Conservation (phyloP, 2,329 filamentous ascomycete genomes). For the Aspergillus quadricinctus region DNA sequence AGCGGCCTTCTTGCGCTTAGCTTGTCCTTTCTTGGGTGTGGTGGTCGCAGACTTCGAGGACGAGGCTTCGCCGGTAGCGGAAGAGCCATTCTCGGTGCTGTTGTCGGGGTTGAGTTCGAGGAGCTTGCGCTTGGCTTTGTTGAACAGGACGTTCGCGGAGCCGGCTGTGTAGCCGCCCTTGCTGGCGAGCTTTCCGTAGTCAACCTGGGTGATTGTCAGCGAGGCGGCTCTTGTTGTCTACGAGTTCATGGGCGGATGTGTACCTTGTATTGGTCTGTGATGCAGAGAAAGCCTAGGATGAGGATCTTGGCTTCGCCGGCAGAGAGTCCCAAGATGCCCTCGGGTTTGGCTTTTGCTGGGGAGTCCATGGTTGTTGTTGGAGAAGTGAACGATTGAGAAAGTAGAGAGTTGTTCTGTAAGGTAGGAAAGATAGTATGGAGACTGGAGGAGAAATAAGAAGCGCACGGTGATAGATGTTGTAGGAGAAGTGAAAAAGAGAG, state of each 20-base stretch:
- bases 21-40: conserved; percentile 15
- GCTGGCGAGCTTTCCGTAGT: conserved; percentile 36
- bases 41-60: not conserved
- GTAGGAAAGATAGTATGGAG: not conserved
- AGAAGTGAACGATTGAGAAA: not conserved
- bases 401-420: not conserved
- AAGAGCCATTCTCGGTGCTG: not conserved
- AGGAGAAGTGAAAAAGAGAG: not conserved
- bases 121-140: conserved; percentile 36
- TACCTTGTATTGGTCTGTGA: conserved; percentile 15
- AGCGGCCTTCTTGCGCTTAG: conserved; percentile 20
- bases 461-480: not conserved
- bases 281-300: conserved; percentile 14
- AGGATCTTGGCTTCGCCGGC: conserved; percentile 16
- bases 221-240: not conserved
- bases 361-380: conserved; percentile 11
- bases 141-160: conserved; percentile 34
- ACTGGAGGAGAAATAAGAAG: not conserved
- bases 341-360: conserved; percentile 10
- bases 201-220: conserved; percentile 25
- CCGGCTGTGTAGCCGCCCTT: conserved; percentile 30
- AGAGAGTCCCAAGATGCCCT: conserved; percentile 14
- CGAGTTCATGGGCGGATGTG: not conserved
- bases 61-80: not conserved
- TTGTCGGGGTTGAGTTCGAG: conserved; percentile 5